These are phyloP conservation scores for Pichia deserticola DNA, from an alignment of 805 yeast genomes.

Conservation along the genomic window DNA sequence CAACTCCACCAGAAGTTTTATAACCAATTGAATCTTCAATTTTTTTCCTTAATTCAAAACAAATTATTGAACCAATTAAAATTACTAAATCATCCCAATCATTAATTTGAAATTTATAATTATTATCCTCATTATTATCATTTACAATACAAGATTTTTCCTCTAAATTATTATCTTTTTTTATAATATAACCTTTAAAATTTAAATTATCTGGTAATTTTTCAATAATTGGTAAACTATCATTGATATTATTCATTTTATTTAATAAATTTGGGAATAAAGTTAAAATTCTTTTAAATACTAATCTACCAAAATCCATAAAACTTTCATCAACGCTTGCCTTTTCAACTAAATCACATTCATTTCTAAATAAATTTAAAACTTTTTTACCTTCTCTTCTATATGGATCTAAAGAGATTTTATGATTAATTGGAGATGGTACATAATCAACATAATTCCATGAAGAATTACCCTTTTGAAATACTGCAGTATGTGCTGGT, in stretches of 20 bases:
- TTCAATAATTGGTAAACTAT: conserved; percentile 40
- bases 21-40: conserved; percentile 57
- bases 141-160: conserved; percentile 12
- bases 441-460: conserved; percentile 68
- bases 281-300: conserved; percentile 36
- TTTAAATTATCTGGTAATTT: conserved; percentile 15
- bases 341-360: conserved; percentile 72
- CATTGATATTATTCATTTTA: conserved; percentile 11
- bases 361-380: conserved; percentile 50
- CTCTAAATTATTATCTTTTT: conserved; percentile 15
- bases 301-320: conserved; percentile 68
- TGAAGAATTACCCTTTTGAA: conserved; percentile 72
- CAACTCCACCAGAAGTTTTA: conserved; percentile 86
- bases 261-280: conserved; percentile 40
- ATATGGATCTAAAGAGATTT: conserved; percentile 88
- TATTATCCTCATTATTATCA: neutral
- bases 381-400: conserved; percentile 81
- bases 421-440: conserved; percentile 58
- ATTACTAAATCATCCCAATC: conserved; percentile 83
- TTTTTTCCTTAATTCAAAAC: conserved; percentile 44
- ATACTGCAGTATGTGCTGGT: conserved; percentile 90
- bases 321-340: conserved; percentile 95
- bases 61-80: conserved; percentile 56
- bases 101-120: conserved; percentile 7
- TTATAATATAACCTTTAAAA: conserved; percentile 26